Base-by-base conservation (phyloP, 106 monocot genomes). In the Xerophyta viscosa region DNA sequence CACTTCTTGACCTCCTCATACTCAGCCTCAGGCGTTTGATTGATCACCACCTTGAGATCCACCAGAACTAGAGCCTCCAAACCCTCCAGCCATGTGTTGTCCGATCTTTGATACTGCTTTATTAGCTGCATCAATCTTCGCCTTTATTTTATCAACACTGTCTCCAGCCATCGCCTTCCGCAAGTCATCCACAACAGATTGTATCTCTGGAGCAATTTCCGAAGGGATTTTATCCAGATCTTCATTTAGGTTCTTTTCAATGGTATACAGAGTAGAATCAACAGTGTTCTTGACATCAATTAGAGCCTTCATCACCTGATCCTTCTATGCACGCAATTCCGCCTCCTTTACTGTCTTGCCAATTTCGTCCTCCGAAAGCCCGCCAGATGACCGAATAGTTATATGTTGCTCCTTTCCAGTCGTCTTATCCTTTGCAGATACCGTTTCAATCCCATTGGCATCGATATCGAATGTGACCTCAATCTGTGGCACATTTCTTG, bases 381-480 rank as follows among this genome's bases (percentile, higher is more conserved):
- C 54, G 36, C 54, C 54, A 33, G 54, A 54, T 8, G 54, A 54
- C 29, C 54, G 30, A 33, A 54, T 54, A 0, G 54, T 54, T 9
- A 54, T 54, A 12, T 54, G 54, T 9, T 54, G 54, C 10, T 54
- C 54, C 36, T 54, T 54, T 54, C 54, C 54, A 0, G 54, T 54
- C 0, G 31, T 20, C 54, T 54, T 54, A 20, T 54, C 54, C 36
- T 54, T 54, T 1, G 54, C 54, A 21, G 54, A 54, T 5, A 54
- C 54, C 9, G 33, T 54, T 6, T 33, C 54, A 36, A 54, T 54
- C 2, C 54, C 54, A 20, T 54, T 54, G 36, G 54, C 54, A 54
- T 54, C 54, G 11, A 54, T 54, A 21, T 54, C 54, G 36, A 54
- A 54, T 8, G 54, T 54, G 54, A 54, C 54, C 54, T 54, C 54